Evolutionary conservation across 2,329 filamentous ascomycete genomes (phyloP).

Genomic region (Fusarium sp.): DNA sequence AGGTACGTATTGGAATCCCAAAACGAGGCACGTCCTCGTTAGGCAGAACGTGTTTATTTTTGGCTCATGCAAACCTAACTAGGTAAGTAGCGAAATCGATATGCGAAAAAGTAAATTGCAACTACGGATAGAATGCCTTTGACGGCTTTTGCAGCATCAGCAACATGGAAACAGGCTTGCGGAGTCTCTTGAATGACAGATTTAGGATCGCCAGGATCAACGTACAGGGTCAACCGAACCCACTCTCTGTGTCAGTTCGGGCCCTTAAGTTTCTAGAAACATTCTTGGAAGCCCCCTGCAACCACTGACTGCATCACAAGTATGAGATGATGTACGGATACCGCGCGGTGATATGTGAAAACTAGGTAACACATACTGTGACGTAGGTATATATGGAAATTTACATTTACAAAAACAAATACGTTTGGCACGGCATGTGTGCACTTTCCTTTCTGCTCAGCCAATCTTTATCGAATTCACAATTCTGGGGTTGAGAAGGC

Average conservation of each 20-base stretch:
- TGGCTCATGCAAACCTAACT: slow-evolving; percentile 7
- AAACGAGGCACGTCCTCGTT: not conserved
- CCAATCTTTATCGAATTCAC: not conserved
- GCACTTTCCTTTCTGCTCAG: not conserved
- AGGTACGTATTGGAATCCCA: not conserved
- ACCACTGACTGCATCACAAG: not conserved
- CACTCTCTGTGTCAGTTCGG: not conserved
- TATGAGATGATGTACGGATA: not conserved
- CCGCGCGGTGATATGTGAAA: not conserved
- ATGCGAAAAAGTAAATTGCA: not conserved
- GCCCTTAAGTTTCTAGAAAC: slow-evolving; percentile 8
- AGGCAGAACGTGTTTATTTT: slow-evolving; percentile 23
- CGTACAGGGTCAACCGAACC: not conserved
- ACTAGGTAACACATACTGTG: not conserved
- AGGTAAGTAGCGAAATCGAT: not conserved
- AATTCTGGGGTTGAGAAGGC: slow-evolving; percentile 3
- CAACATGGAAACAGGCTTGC: not conserved
- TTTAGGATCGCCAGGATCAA: not conserved
- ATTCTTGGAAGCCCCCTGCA: not conserved
- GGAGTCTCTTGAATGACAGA: not conserved
- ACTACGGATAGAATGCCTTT: not conserved
- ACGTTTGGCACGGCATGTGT: not conserved
- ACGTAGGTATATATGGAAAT: no score
- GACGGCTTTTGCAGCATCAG: not conserved
- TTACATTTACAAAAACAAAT: not conserved